Evolutionary conservation across 2,329 filamentous ascomycete species (phyloP), one percentile per base, ranked within the genome.

Genomic region (Aureobasidium leucospermi): DNA sequence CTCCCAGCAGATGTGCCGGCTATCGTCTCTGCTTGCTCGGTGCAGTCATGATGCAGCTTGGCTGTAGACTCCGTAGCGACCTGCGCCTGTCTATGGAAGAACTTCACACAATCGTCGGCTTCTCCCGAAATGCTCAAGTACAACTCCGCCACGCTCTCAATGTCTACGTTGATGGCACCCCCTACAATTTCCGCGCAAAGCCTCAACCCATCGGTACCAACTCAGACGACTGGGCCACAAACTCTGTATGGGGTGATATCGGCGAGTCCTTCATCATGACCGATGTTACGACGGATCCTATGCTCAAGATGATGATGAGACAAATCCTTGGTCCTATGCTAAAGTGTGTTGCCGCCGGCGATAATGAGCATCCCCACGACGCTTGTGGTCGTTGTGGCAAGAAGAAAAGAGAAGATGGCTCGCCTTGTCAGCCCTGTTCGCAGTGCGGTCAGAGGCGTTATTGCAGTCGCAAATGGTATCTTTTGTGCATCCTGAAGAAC

Each of bases 361-460:
- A 42, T 9, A 42, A 31, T n/a, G 57, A 59, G 8, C 28, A 41
- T n/a, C 34, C 57, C 6, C 45, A 51, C n/a, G 16, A 59, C 11
- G 45, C 36, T 3, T 59, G 57, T 23, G 57, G 57, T 5, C 10
- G 52, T 31, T 59, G 46, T 34, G 57, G 57, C 16, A 39, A 39
- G n/a, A 34, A 51, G 15, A 29, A 42, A 31, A 28, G 29, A 10
- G 43, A 10, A 1, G 43, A 49, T 13, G 49, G 49, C 39, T 29
- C 38, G 8, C 49, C 38, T 2, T 34, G 41, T 19, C 52, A 10
- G 15, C 39, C 29, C 10, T 56, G 52, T 36, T 41, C 38, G 2
- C 6, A 15, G 6, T 56, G 52, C 29, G 29, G 29, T 7, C 41
- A 34, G 6, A 15, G 31, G 38, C 52, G 6, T 15, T 56, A 56